Conservation (phyloP, 768 basidiomycete species). For the Filobasidium wieringae region DNA sequence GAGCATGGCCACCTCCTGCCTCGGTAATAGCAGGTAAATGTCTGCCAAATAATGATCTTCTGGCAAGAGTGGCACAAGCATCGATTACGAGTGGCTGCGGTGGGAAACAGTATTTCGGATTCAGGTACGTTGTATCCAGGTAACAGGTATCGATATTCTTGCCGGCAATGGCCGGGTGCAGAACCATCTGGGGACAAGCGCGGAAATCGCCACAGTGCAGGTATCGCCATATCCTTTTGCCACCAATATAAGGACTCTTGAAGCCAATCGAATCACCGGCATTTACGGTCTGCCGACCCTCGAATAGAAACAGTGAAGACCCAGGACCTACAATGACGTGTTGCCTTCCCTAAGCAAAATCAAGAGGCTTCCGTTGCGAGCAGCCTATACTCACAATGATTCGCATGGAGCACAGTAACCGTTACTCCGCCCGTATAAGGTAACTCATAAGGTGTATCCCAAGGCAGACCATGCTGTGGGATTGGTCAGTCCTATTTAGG, state of each 20-base stretch:
- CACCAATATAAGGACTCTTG: conserved; percentile 60
- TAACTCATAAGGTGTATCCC: conserved; percentile 61
- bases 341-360: neutral
- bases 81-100: conserved; percentile 88
- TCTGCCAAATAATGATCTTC: conserved; percentile 43
- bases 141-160: conserved; percentile 79
- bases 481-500: neutral
- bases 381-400: conserved; percentile 57
- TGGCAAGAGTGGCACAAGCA: conserved; percentile 77
- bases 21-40: neutral
- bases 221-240: conserved; percentile 63
- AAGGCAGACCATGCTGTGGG: conserved; percentile 56
- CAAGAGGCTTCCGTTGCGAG: neutral
- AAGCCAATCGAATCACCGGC: conserved; percentile 66
- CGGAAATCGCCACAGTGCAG: conserved; percentile 74
- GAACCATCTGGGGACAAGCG: conserved; percentile 63
- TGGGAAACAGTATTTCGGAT: conserved; percentile 88
- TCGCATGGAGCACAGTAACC: conserved; percentile 93
- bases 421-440: conserved; percentile 72
- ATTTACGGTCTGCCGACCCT: conserved; percentile 77
- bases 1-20: neutral
- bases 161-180: conserved; percentile 70
- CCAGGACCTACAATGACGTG: conserved; percentile 51
- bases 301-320: conserved; percentile 84
- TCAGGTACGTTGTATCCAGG: conserved; percentile 90